Conservation (phyloP, 169 alveolate genomes). For the Theileria sp. region DNA sequence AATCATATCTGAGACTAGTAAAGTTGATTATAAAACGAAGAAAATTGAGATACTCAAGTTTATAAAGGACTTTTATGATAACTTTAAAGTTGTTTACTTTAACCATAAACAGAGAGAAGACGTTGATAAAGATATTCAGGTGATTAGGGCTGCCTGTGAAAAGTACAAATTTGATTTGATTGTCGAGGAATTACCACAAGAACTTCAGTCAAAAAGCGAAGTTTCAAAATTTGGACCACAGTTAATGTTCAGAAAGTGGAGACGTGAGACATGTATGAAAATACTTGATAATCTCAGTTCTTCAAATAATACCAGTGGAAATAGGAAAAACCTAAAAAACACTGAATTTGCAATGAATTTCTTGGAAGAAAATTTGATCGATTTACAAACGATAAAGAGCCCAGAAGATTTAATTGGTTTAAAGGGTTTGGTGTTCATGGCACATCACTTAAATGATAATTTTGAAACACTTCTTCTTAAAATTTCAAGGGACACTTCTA, state of each 20-base stretch:
- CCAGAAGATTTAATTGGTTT: not conserved
- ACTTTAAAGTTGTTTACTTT: slow-evolving; percentile 54
- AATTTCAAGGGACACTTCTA: slow-evolving; percentile 46
- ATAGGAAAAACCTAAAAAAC: not conserved
- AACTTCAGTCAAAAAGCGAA: not conserved
- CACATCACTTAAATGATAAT: slow-evolving; percentile 46
- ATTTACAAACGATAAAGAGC: not conserved
- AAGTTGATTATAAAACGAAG: not conserved
- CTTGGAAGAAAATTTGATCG: not conserved
- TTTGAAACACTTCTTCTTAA: slow-evolving; percentile 56
- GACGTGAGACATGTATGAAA: slow-evolving; percentile 7
- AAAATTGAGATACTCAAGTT: not conserved
- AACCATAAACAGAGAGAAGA: slow-evolving; percentile 47
- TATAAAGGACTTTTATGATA: slow-evolving; percentile 7
- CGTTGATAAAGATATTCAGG: slow-evolving; percentile 38
- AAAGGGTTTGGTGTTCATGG: slow-evolving; percentile 48
- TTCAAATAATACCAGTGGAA: not conserved
- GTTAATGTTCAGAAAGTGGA: slow-evolving; percentile 14
- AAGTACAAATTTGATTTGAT: slow-evolving; percentile 31
- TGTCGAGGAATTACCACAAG: slow-evolving; percentile 7
- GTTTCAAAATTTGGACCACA: not conserved
- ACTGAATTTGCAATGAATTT: not conserved
- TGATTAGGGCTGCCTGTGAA: slow-evolving; percentile 39
- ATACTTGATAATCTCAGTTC: not conserved
- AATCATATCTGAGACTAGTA: not conserved